Evolutionary conservation across 768 basidiomycete species (phyloP), one percentile per base, ranked within the genome.

Genomic region (Russula emetica): DNA sequence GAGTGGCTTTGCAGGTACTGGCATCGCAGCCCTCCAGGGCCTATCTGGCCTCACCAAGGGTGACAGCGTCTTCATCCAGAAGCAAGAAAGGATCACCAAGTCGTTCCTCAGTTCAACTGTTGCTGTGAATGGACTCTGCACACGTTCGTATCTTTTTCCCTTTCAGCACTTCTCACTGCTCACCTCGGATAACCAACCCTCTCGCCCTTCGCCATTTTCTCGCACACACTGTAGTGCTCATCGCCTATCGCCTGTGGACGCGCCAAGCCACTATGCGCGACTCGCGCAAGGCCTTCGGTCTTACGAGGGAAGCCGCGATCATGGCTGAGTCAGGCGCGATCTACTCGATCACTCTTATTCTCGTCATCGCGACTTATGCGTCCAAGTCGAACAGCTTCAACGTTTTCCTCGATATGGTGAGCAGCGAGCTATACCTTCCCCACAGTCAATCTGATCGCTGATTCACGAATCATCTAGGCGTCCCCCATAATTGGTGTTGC

Each of bases 71-170:
- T 69, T 73, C 40, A 44, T 69, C 10, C 60, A 50, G 30, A 66
- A 64, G 32, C 65, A 72, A 24, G 68, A 69, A 24, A 40, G 55
- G 34, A 69, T 72, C 30, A 62, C 66, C 14, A 72, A 66, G 52
- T 64, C 69, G 40, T 73, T 73, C 66, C 70, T 71, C 60, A 62
- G 65, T 22, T 58, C 67, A 16, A 73, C 72, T 2, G 59, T 71
- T n/a, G 62, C 61, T 9, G 63, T 72, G 28, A 73, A 73, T 38
- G 64, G 69, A 8, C 61, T 72, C 18, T 73, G 72, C 64, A 72
- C 72, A 22, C 20, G 72, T 73, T 34, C 51, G 72, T 71, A 30
- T 36, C 52, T 24, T 32, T 26, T 9, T 44, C 30, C 1, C 44
- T 36, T 36, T 13, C 36, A 13, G 47, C 24, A 14, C 16, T 18